phyloP scores from a whole-genome alignment of 2,329 filamentous ascomycete species.

The Pseudocercospora pini-densiflorae region DNA sequence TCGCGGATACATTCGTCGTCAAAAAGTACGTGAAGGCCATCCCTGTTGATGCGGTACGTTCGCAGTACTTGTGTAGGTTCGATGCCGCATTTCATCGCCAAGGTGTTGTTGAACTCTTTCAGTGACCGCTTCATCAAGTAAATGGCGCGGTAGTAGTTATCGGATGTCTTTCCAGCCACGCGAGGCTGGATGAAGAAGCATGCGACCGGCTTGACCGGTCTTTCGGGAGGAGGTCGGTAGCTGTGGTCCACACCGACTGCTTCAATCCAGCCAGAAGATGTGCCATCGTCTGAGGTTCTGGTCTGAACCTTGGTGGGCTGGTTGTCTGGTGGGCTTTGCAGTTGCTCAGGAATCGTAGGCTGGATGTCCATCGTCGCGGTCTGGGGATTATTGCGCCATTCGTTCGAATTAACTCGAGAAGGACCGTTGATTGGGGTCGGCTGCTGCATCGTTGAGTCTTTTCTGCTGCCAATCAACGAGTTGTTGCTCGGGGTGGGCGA shows the following conservation, averaged over 20 bases:
- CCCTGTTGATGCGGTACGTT: constrained; percentile 72
- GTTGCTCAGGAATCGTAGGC: constrained; percentile 46
- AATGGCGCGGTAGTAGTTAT: constrained; percentile 78
- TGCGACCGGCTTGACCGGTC: constrained; percentile 73
- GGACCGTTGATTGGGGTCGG: constrained; percentile 49
- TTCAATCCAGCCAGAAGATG: constrained; percentile 83
- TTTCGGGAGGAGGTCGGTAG: constrained; percentile 80
- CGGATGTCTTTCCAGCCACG: constrained; percentile 54
- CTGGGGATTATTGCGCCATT: constrained; percentile 56
- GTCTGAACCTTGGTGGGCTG: constrained; percentile 60
- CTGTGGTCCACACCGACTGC: constrained; percentile 85
- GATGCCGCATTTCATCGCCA: constrained; percentile 80
- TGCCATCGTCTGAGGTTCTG: constrained; percentile 65
- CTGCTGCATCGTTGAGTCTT: constrained; percentile 50
- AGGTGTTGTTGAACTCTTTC: constrained; percentile 71
- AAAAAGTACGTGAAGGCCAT: constrained; percentile 80
- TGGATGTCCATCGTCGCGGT: constrained; percentile 57
- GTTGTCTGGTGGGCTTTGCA: constrained; percentile 52
- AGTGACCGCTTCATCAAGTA: constrained; percentile 81
- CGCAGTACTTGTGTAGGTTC: constrained; percentile 73
- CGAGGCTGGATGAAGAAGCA: constrained; percentile 81
- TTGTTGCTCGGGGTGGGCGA: constrained; percentile 55
- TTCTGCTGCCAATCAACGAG: constrained; percentile 47
- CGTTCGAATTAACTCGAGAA: constrained; percentile 54
- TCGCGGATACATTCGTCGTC: constrained; percentile 89